phyloP scores from a whole-genome alignment of 768 basidiomycete species.

The Boletales sp. region DNA sequence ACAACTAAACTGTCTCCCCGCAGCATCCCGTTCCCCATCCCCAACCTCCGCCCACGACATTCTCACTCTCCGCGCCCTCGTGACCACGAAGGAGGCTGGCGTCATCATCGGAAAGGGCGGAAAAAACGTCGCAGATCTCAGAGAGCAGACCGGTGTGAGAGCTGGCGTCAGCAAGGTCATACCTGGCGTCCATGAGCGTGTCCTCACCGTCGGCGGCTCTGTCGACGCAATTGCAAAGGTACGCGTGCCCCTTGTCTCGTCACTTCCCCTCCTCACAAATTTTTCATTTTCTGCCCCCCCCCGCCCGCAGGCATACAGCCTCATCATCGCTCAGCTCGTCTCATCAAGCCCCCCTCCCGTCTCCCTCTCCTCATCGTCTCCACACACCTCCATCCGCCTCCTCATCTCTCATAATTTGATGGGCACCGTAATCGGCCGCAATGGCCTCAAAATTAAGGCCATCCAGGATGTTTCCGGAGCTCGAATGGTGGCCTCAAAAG shows the following conservation, averaged over 20 bases:
- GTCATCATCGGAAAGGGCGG: constrained; percentile 97
- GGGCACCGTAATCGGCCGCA: constrained; percentile 97
- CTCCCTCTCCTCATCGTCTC: constrained; percentile 59
- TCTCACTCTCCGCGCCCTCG: constrained; percentile 90
- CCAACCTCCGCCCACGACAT: constrained; percentile 62
- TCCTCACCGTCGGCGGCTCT: constrained; percentile 89
- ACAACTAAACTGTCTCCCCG: constrained; percentile 45
- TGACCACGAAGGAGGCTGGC: constrained; percentile 95
- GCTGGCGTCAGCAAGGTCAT: constrained; percentile 99
- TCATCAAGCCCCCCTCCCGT: constrained; percentile 70
- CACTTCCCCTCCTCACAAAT: constrained; percentile 7
- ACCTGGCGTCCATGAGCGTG: constrained; percentile 95
- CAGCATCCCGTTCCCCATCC: constrained; percentile 71
- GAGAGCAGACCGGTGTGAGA: constrained; percentile 94
- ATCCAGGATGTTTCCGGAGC: constrained; percentile 96
- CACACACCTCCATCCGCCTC: constrained; percentile 89
- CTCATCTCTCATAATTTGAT: constrained; percentile 99
- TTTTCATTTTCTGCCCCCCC: constrained; percentile 2
- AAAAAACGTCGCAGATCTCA: constrained; percentile 95
- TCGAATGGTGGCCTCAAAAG: constrained; percentile 98
- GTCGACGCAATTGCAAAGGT: constrained; percentile 94
- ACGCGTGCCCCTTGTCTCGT: constrained; percentile 12
- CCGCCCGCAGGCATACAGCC: constrained; percentile 75
- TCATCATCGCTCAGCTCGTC: constrained; percentile 91
- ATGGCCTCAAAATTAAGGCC: constrained; percentile 96